These are phyloP conservation scores for Thelephora terrestris DNA, from an alignment of 1,284 basidiomycete genomes.

Conservation along the genomic window DNA sequence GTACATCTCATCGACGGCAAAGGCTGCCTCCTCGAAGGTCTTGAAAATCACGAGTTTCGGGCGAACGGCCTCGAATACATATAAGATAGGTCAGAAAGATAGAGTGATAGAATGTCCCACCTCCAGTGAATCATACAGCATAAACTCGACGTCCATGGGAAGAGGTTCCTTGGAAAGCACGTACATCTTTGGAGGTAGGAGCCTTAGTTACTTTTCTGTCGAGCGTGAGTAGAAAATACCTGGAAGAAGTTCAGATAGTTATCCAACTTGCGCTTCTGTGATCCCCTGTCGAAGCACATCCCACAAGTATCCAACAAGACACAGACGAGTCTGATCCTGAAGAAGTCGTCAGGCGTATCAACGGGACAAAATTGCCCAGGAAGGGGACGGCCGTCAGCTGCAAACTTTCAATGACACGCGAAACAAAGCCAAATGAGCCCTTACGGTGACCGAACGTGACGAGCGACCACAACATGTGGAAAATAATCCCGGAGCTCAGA, in stretches of 20 bases:
- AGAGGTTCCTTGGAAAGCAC: constrained; percentile 77
- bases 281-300: constrained; percentile 94
- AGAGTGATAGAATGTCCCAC: constrained; percentile 28
- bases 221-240: constrained; percentile 32
- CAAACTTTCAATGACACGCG: constrained; percentile 5
- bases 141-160: constrained; percentile 97
- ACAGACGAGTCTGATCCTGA: constrained; percentile 88
- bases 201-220: neutral
- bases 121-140: constrained; percentile 90
- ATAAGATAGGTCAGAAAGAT: constrained; percentile 6
- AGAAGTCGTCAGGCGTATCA: constrained; percentile 94
- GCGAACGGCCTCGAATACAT: constrained; percentile 52
- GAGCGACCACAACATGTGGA: constrained; percentile 91
- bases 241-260: constrained; percentile 91
- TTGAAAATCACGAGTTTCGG: constrained; percentile 65
- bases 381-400: constrained; percentile 84
- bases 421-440: constrained; percentile 24
- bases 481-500: constrained; percentile 80
- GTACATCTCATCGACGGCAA: constrained; percentile 85
- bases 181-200: constrained; percentile 58
- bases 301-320: constrained; percentile 92
- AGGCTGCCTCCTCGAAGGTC: constrained; percentile 75
- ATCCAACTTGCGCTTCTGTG: constrained; percentile 85
- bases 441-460: constrained; percentile 94
- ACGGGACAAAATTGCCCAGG: constrained; percentile 69